Base-by-base conservation (phyloP, 2,329 filamentous ascomycete species). In the Magnaporthiopsis rhizophila region DNA sequence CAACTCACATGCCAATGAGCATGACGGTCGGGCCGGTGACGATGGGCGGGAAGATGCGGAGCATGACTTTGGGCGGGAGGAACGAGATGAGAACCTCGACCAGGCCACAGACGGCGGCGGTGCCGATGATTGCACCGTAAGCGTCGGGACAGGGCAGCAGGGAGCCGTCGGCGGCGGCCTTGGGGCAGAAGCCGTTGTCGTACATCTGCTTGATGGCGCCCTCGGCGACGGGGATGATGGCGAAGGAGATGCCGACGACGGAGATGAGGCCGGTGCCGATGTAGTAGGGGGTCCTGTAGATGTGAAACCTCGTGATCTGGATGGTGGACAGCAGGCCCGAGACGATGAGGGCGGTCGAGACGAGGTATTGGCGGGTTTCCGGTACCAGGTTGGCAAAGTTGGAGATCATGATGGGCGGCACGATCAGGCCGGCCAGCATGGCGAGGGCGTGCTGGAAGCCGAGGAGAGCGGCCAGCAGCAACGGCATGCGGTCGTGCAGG, bases 131-230 rank as follows among this genome's bases (percentile, higher is more conserved):
- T 1, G 86, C 86, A 3, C 91, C 91, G 73, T 92, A 94, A 1
- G 87, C 91, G 61, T 89, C 81, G 0, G 90, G 90, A 68, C 91
- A 94, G 1, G 90, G 88, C 0, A 92, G 79, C 58, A 80, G 82
- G n/a, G 80, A 86, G 56, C 89, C 90, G 62, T 86, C 80, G 0
- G 79, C 79, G 0, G 79, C 79, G 64, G 81, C 84, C 0, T 77
- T 78, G 1, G 84, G 83, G 67, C 86, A 89, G 72, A 83, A 89
- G 5, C 90, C 90, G 65, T 88, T 89, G 61, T 78, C 78, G 73
- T 94, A 94, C 89, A 93, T 94, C 72, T 94, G 89, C 2, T 79
- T 73, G 58, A 95, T 84, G 4, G 87, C 89, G 60, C 90, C 89
- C 38, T 83, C 83, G 1, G 90, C 89, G 32, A 92, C 86, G 3